Evolutionary conservation across 2,329 filamentous ascomycete species (phyloP).

Genomic region (Fusarium zealandicum): DNA sequence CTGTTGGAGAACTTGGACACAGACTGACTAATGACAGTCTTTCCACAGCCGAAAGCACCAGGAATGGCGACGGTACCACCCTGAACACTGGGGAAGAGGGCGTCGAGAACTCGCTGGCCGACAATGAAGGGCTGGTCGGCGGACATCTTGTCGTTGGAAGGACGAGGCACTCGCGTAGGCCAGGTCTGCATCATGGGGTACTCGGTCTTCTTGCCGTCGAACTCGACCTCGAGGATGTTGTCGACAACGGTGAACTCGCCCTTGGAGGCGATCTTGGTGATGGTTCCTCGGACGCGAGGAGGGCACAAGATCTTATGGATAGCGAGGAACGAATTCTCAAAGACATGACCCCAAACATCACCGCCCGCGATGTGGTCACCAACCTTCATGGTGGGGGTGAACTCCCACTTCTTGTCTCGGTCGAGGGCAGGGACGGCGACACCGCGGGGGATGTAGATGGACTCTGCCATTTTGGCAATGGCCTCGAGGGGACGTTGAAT

Average conservation of each 20-base stretch:
- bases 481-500: slow-evolving; percentile 93
- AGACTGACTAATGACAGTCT: slow-evolving; percentile 98
- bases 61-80: slow-evolving; percentile 98
- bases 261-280: slow-evolving; percentile 88
- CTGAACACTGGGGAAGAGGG: slow-evolving; percentile 94
- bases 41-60: slow-evolving; percentile 97
- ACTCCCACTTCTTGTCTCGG: slow-evolving; percentile 94
- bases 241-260: slow-evolving; percentile 94
- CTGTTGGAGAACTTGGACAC: slow-evolving; percentile 99
- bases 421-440: slow-evolving; percentile 88
- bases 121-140: slow-evolving; percentile 93
- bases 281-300: slow-evolving; percentile 87
- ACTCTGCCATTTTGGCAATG: slow-evolving; percentile 78
- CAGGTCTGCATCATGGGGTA: slow-evolving; percentile 99
- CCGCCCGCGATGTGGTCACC: slow-evolving; percentile 97
- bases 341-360: slow-evolving; percentile 93
- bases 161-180: slow-evolving; percentile 95
- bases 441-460: slow-evolving; percentile 97
- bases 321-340: slow-evolving; percentile 93
- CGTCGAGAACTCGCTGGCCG: slow-evolving; percentile 94
- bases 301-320: slow-evolving; percentile 94
- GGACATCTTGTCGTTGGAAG: slow-evolving; percentile 88
- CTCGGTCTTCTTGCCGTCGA: slow-evolving; percentile 93
- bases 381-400: slow-evolving; percentile 88
- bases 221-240: slow-evolving; percentile 94